Conservation (phyloP, 192 early-diverging fungal genomes). For the Coemansia sp. region DNA sequence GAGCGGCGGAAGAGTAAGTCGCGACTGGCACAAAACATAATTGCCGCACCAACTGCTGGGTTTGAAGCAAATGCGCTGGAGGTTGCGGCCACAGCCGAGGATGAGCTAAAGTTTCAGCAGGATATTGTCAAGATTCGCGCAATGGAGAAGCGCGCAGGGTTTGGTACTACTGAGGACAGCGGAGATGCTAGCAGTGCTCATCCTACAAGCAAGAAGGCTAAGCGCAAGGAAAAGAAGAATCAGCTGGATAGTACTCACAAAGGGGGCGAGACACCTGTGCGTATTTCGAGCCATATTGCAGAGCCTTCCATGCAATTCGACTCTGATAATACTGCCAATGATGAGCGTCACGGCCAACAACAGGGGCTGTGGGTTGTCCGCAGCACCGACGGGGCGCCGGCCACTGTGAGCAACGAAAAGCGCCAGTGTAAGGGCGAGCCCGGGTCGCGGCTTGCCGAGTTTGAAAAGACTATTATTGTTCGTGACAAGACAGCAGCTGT, state of each 20-base stretch:
- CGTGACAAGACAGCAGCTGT: slow-evolving; percentile 9
- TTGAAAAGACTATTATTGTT: slow-evolving; percentile 23
- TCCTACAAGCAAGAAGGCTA: slow-evolving; percentile 28
- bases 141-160: slow-evolving; percentile 35
- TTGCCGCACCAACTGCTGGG: slow-evolving; percentile 12
- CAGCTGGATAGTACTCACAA: background rate
- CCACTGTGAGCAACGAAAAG: background rate
- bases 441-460: slow-evolving; percentile 18
- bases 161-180: slow-evolving; percentile 12
- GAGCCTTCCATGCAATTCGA: background rate
- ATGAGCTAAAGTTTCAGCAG: slow-evolving; percentile 31
- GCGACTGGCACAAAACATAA: slow-evolving; percentile 10
- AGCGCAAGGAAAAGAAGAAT: slow-evolving; percentile 38
- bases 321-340: background rate
- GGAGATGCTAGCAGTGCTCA: background rate
- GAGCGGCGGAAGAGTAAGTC: slow-evolving; percentile 27
- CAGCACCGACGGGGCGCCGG: slow-evolving; percentile 4
- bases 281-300: background rate
- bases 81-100: slow-evolving; percentile 32
- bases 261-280: slow-evolving; percentile 1
- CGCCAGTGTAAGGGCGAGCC: slow-evolving; percentile 13
- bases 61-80: slow-evolving; percentile 47
- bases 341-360: background rate
- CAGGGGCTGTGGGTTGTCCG: slow-evolving; percentile 20
- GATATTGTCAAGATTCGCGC: slow-evolving; percentile 45